Evolutionary conservation across 306 rosid genomes (phyloP), one percentile per base, ranked within the genome.

Genomic region (Fragaria vesca): DNA sequence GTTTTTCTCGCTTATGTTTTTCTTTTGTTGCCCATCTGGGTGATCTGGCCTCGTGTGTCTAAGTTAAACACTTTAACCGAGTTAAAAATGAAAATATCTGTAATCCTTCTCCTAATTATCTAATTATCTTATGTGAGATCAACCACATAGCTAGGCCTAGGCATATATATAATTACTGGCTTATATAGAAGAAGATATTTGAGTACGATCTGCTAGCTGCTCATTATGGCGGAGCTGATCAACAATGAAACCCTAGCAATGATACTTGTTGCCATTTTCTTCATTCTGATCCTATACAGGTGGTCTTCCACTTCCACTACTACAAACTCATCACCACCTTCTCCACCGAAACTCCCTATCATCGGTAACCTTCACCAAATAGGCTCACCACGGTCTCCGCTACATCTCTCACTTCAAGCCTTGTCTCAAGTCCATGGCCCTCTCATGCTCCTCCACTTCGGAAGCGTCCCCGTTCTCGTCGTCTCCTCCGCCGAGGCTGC

Each of bases 291-390:
- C 6, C 5, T 78, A 4, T 47, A 65, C 74, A 73, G 74, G 76
- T 81, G 86, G 87, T 50, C 17, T 16, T 57, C 16, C n/a, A 7
- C 3, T 45, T 54, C 30, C 28, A 6, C 5, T 7, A 48, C 82
- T 1, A 28, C 17, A 30, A 80, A 5, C 62, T 78, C 73, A 73
- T 83, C 76, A 69, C 84, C 84, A 4, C 89, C 89, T 28, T 87
- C 91, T 5, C 89, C 90, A 24, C 79, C 85, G 21, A 89, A 79
- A 65, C 34, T 85, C 9, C 93, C 90, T 0, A 21, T 89, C 30
- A 58, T 87, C 18, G 89, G 93, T 54, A 86, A 89, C 62, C 79
- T 89, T 45, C 88, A 82, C 32, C 93, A 85, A 65, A 63, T 86
- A 5, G 87, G 90, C 50, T 12, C 5, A 13, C 17, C 50, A 11